Percentiles rank a stretch among this genome's conserved stretches.
Conservation (phyloP, 2,329 filamentous ascomycete species). For the Xylariales sp. region DNA sequence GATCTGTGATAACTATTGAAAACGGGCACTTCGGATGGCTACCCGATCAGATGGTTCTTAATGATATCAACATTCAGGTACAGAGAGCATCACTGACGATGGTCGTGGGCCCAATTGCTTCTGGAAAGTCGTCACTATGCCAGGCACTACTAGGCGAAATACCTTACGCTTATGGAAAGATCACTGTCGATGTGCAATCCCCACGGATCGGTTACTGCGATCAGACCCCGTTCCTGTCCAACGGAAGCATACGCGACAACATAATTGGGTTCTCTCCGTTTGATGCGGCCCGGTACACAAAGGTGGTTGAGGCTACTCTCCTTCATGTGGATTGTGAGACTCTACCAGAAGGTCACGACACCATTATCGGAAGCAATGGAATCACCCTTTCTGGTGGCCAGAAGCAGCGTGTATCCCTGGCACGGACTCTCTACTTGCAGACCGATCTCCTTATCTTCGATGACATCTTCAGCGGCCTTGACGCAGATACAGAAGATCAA, state of each 20-base stretch:
- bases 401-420: slow-evolving; percentile 55
- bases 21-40: slow-evolving; percentile 19
- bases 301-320: slow-evolving; percentile 45
- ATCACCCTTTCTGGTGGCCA: slow-evolving; percentile 61
- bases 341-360: slow-evolving; percentile 53
- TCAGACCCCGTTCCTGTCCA: slow-evolving; percentile 53
- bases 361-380: slow-evolving; percentile 58
- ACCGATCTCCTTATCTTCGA: slow-evolving; percentile 50
- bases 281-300: slow-evolving; percentile 44
- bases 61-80: slow-evolving; percentile 49
- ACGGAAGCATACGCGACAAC: slow-evolving; percentile 49
- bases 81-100: slow-evolving; percentile 39
- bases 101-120: slow-evolving; percentile 57
- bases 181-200: slow-evolving; percentile 32
- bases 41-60: slow-evolving; percentile 8
- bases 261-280: slow-evolving; percentile 48
- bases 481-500: slow-evolving; percentile 50
- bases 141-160: slow-evolving; percentile 55
- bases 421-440: slow-evolving; percentile 50
- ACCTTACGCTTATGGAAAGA: slow-evolving; percentile 43
- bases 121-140: slow-evolving; percentile 59
- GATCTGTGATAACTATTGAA: too few species aligned
- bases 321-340: slow-evolving; percentile 16
- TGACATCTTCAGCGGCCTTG: slow-evolving; percentile 53
- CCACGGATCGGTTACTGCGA: slow-evolving; percentile 54